Evolutionary conservation across 2,329 filamentous ascomycete genomes (phyloP).

Genomic region (Penicillium sumatraense): DNA sequence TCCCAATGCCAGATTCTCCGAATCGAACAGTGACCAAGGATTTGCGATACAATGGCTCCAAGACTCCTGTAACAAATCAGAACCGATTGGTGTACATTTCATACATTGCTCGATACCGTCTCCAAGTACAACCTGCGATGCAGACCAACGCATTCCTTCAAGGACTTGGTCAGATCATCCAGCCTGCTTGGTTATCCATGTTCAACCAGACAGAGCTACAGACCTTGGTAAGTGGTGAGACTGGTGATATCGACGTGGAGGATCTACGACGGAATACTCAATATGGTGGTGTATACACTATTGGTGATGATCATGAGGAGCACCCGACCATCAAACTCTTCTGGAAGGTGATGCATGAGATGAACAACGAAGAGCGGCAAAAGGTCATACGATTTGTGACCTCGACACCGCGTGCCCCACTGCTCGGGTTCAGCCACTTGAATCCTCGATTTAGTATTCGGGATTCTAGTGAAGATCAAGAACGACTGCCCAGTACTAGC

Average conservation of each 20-base stretch:
- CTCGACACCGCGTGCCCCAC: slow-evolving; percentile 84
- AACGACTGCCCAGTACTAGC: slow-evolving; percentile 85
- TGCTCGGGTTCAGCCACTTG: slow-evolving; percentile 86
- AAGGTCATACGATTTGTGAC: slow-evolving; percentile 96
- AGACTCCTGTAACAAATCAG: slow-evolving; percentile 82
- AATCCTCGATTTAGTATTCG: slow-evolving; percentile 87
- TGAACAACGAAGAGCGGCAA: slow-evolving; percentile 76
- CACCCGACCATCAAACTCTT: slow-evolving; percentile 86
- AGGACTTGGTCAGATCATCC: slow-evolving; percentile 84
- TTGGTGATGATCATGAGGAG: slow-evolving; percentile 86
- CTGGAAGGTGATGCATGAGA: slow-evolving; percentile 82
- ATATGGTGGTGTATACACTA: slow-evolving; percentile 84
- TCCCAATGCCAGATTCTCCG: slow-evolving; percentile 57
- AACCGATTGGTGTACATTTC: slow-evolving; percentile 95
- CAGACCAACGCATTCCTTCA: slow-evolving; percentile 88
- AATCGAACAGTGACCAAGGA: slow-evolving; percentile 71
- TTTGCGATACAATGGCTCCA: slow-evolving; percentile 75
- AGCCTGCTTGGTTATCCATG: slow-evolving; percentile 94
- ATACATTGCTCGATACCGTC: slow-evolving; percentile 83
- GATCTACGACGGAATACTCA: slow-evolving; percentile 83
- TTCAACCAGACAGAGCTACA: slow-evolving; percentile 97
- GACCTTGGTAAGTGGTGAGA: slow-evolving; percentile 87
- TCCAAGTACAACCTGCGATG: slow-evolving; percentile 76
- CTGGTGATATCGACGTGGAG: slow-evolving; percentile 80
- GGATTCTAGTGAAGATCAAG: slow-evolving; percentile 77